Base-by-base conservation (phyloP, 1,284 basidiomycete species). In the Moniliella sp. region DNA sequence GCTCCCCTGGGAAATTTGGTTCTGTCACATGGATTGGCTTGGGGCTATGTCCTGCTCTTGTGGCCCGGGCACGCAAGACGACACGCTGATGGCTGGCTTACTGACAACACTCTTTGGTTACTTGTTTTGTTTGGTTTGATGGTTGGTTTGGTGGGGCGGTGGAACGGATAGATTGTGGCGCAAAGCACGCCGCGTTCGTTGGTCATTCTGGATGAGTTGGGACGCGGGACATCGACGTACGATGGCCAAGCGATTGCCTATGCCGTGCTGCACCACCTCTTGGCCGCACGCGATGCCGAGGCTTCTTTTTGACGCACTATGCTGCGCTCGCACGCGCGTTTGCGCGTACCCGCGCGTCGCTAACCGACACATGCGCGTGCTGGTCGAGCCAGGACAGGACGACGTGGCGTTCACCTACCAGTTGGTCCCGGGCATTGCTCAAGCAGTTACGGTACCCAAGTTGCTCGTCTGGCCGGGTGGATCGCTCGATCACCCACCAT, bases 391-490 rank as follows among this genome's bases (percentile, higher is more conserved):
- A 27, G 46, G 36, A 30, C 40, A 43, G 30, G 45, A 46, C 18
- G 44, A 57, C 28, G 56, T 59, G 23, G 29, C 57, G 17, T 59
- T 59, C 28, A 59, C 56, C 5, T 59, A 59, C 32, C 48, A 48
- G 15, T 42, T 59, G 4, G 46, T 57, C n/a, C 37, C 40, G 14
- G 56, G 56, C 30, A 74, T 77, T 25, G 86, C 86, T 23, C 74
- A 77, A 35, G 82, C 78, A 4, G 88, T 1, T 91, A 93, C 53
- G 86, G 56, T 16, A 59, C 54, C 3, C 50, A 59, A 32, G 56
- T 59, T 15, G 56, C 56, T 4, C 46, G 45, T 2, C 43, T 59
- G 3, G 56, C 56, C 2, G 56, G 56, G 51, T 59, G 18, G 54
- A 50, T 8, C 34, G 37, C 27, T 43, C 35, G 19, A 50, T 59